A percentile compares a stretch with the other conserved stretches of the same genome.
phyloP scores from a whole-genome alignment of 345 rosid genomes.

The Eucalyptus sp. region DNA sequence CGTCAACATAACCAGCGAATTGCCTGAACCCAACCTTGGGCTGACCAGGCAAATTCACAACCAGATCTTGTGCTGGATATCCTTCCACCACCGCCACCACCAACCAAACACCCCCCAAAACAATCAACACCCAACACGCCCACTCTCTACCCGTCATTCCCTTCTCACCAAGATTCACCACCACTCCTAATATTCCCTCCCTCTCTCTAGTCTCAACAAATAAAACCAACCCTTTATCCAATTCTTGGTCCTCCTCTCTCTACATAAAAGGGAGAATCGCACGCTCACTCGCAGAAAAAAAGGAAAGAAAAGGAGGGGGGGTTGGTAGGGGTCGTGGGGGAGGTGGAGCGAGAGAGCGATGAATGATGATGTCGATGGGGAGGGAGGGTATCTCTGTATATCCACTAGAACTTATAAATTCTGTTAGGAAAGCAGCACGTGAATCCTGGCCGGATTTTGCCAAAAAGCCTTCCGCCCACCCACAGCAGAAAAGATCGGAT shows the following conservation, averaged over 20 bases:
- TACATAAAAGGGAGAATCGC: neutral
- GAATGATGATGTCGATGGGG: neutral
- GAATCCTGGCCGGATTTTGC: conserved; percentile 22
- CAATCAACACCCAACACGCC: neutral
- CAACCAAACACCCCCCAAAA: neutral
- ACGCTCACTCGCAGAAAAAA: neutral
- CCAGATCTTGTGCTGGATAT: conserved; percentile 66
- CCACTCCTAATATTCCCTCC: neutral
- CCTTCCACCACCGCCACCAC: conserved; percentile 25
- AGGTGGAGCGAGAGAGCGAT: neutral
- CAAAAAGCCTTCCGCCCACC: neutral
- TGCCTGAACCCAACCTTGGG: conserved; percentile 66
- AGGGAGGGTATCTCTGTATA: neutral
- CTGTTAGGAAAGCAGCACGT: conserved; percentile 25
- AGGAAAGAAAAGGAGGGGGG: neutral
- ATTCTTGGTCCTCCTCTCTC: neutral
- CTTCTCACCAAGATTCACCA: neutral
- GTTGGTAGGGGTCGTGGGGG: neutral
- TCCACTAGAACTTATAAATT: neutral
- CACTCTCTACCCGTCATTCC: neutral
- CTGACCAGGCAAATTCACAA: conserved; percentile 68
- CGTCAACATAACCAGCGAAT: conserved; percentile 75
- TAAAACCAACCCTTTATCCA: neutral
- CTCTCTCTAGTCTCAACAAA: neutral
- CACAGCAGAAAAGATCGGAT: neutral